phyloP scores from a whole-genome alignment of 495 filamentous ascomycete genomes.

The Terfezia claveryi region DNA sequence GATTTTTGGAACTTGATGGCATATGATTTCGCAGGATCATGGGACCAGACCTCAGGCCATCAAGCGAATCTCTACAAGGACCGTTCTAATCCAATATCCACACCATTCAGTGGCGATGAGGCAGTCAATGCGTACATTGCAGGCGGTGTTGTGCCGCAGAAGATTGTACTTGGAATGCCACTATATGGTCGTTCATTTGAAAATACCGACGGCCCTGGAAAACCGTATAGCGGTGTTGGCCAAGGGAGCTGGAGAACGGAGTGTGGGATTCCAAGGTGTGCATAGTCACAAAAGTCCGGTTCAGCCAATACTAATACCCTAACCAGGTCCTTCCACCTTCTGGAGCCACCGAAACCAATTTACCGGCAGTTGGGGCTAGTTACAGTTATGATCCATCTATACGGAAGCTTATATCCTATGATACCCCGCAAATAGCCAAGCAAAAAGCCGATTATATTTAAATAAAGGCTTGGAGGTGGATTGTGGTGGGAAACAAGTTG shows the following conservation, averaged over 20 bases:
- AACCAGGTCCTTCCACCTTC: conserved; percentile 23
- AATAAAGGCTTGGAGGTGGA: conserved; percentile 45
- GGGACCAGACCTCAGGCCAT: conserved; percentile 46
- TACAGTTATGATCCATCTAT: conserved; percentile 43
- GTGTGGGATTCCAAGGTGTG: conserved; percentile 53
- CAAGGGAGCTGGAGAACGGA: conserved; percentile 47
- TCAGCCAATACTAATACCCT: neutral
- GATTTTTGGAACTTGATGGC: conserved; percentile 81
- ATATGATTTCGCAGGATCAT: conserved; percentile 51
- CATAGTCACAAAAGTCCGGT: neutral
- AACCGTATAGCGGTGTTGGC: conserved; percentile 44
- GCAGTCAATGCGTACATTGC: conserved; percentile 46
- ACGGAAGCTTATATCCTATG: conserved; percentile 52
- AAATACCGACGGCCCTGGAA: conserved; percentile 46
- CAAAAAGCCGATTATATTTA: conserved; percentile 45
- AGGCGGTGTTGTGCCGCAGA: conserved; percentile 36
- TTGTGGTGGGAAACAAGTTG: conserved; percentile 85
- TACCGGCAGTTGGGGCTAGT: conserved; percentile 33
- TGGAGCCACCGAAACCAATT: conserved; percentile 27
- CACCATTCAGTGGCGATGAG: conserved; percentile 45
- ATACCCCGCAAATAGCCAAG: conserved; percentile 36
- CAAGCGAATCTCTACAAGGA: conserved; percentile 50
- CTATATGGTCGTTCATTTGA: conserved; percentile 68
- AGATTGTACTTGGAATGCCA: conserved; percentile 67
- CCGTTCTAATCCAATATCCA: conserved; percentile 29